Base-by-base conservation (phyloP, 1,284 basidiomycete species). In the Malassezia brasiliensis region DNA sequence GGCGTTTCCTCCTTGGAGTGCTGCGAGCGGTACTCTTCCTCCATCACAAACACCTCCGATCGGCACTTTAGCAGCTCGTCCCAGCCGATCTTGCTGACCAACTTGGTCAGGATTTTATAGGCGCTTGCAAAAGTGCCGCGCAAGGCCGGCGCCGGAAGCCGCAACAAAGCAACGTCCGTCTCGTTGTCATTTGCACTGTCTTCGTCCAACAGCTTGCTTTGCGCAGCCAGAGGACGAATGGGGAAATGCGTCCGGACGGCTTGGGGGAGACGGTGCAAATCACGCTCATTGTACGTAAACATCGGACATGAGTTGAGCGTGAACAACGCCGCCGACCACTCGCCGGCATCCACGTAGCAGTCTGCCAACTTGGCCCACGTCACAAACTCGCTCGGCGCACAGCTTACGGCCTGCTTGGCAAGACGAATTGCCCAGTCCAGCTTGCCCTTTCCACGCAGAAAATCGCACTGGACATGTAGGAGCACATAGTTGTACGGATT, bases 291-390 rank as follows among this genome's bases (percentile, higher is more conserved):
- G 78, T 88, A 98, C 1, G 93, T 96, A 77, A 98, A 98, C 93
- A 98, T 98, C 0, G 93, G 93, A 78, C 94, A 98, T 36, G 93
- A 96, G 74, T 98, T 98, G 58, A 98, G 82, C 1, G 93, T 96
- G 37, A 96, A 80, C 12, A 98, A 79, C 0, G 93, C 90, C 80
- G 65, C 66, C 69, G 94, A 88, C 75, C 83, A 96, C 73, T 90
- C 83, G 12, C 83, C 84, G 47, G 89, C 77, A 58, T 94, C 90
- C 51, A 96, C 91, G 74, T 93, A 94, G 59, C 91, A 79, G 64
- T 96, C 89, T 0, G 93, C 91, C 59, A 96, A 78, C 77, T 96
- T 98, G 66, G 96, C 90, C 93, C 93, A 98, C 0, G 91, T 96
- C 28, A 94, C 85, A 65, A 96, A 98, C 76, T 98, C 94, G 77